These are phyloP conservation scores for Omphalotus olearius DNA, from an alignment of 1,284 basidiomycete species.

Conservation along the genomic window DNA sequence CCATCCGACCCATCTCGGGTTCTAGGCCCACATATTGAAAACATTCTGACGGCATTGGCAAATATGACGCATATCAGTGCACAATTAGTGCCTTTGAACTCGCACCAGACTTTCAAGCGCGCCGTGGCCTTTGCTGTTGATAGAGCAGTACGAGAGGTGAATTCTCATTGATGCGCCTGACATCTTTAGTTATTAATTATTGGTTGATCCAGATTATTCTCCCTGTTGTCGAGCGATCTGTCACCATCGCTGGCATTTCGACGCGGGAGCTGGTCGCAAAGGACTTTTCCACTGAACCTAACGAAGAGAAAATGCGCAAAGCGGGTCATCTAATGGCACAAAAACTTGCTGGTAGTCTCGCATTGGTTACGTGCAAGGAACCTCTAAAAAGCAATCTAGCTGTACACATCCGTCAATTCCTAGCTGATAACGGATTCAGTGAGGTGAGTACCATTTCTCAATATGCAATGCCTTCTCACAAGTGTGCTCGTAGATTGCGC, in stretches of 20 bases:
- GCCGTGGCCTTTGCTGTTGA: slow-evolving; percentile 92
- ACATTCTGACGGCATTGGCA: slow-evolving; percentile 72
- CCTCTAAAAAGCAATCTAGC: slow-evolving; percentile 92
- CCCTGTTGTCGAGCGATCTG: slow-evolving; percentile 98
- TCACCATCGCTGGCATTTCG: slow-evolving; percentile 98
- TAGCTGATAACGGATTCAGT: slow-evolving; percentile 83
- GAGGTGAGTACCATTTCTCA: slow-evolving; percentile 48
- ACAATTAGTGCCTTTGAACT: slow-evolving; percentile 68
- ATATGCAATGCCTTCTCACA: background rate
- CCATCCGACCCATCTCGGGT: slow-evolving; percentile 58
- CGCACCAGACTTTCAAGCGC: slow-evolving; percentile 85
- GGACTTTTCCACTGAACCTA: slow-evolving; percentile 94
- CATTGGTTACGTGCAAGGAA: slow-evolving; percentile 98
- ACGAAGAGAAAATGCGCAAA: slow-evolving; percentile 87
- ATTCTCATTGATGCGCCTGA: slow-evolving; percentile 16
- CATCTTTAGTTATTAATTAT: background rate
- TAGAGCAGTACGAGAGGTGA: slow-evolving; percentile 89
- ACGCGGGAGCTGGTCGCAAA: slow-evolving; percentile 94
- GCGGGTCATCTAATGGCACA: slow-evolving; percentile 97
- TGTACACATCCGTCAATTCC: slow-evolving; percentile 79
- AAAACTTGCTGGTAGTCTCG: slow-evolving; percentile 94
- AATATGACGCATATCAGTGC: slow-evolving; percentile 79
- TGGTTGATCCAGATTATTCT: slow-evolving; percentile 71
- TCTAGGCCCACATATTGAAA: slow-evolving; percentile 69
- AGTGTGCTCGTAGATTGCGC: slow-evolving; percentile 39